These are phyloP conservation scores for Filosporella fistucella DNA, from an alignment of 495 filamentous ascomycete species.

Conservation along the genomic window DNA sequence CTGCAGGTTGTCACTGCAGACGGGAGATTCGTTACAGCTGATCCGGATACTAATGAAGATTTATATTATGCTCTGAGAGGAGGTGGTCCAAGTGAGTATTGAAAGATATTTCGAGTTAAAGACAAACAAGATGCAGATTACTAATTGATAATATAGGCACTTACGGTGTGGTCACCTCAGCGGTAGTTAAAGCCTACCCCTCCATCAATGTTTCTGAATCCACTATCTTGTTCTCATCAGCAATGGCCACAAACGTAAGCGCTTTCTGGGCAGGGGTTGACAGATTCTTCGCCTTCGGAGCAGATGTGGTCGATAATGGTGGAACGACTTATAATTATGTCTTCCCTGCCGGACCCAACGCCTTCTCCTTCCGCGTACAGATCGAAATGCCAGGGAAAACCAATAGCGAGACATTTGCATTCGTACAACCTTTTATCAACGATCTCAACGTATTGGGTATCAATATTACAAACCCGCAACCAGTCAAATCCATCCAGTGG, in stretches of 20 bases:
- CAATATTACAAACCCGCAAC: slow-evolving; percentile 40
- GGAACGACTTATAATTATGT: slow-evolving; percentile 28
- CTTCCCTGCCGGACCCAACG: slow-evolving; percentile 25
- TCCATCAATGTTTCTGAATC: slow-evolving; percentile 17
- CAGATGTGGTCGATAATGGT: slow-evolving; percentile 26
- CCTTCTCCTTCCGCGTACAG: slow-evolving; percentile 23
- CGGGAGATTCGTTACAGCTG: slow-evolving; percentile 37
- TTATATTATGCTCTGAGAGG: slow-evolving; percentile 58
- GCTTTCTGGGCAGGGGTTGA: slow-evolving; percentile 38
- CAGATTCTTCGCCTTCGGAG: slow-evolving; percentile 29
- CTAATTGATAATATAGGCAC: too few relatives aligned
- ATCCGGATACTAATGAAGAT: slow-evolving; percentile 41
- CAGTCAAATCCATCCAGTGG: slow-evolving; percentile 18
- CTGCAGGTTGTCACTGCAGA: slow-evolving; percentile 51
- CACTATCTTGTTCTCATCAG: slow-evolving; percentile 27
- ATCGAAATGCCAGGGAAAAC: slow-evolving; percentile 30
- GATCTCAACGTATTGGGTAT: neutral
- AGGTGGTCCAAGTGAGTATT: too few relatives aligned
- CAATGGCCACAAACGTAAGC: slow-evolving; percentile 30
- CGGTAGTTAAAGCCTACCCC: slow-evolving; percentile 35
- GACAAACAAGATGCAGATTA: slow-evolving; percentile 26
- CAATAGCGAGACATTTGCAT: neutral
- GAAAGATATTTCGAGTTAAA: too few relatives aligned
- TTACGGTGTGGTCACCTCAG: slow-evolving; percentile 43
- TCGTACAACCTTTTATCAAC: slow-evolving; percentile 24